Percentiles rank a stretch among this genome's conserved stretches.
Conservation (phyloP, 306 rosid species). For the Glycine latifolia region DNA sequence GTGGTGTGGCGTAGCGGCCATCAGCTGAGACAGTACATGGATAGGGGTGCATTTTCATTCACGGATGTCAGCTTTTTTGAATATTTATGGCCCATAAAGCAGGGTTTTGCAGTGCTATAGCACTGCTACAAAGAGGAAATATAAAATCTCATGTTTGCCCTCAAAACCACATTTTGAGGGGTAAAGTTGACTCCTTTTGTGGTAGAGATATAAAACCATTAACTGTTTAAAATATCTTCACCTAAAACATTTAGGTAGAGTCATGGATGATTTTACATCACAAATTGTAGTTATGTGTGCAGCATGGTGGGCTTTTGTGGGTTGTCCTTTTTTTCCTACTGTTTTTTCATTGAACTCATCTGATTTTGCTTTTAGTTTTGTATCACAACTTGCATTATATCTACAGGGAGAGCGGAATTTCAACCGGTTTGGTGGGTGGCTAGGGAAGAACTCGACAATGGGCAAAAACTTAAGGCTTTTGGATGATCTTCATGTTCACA, state of each 20-base stretch:
- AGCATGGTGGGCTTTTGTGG: slow-evolving; percentile 10
- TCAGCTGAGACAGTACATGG: background rate
- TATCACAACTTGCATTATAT: slow-evolving; percentile 37
- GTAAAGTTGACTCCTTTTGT: background rate
- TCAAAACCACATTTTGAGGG: background rate
- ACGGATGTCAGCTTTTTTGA: background rate
- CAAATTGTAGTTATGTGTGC: background rate
- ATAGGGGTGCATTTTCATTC: background rate
- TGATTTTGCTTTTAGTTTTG: slow-evolving; percentile 24
- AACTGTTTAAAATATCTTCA: background rate
- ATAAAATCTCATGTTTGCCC: background rate
- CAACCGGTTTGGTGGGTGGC: slow-evolving; percentile 96
- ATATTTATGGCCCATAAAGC: background rate
- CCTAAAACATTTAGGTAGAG: background rate
- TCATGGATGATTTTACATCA: slow-evolving; percentile 1
- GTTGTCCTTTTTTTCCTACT: slow-evolving; percentile 19
- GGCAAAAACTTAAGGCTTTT: slow-evolving; percentile 85
- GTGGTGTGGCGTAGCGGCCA: background rate
- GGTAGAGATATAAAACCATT: slow-evolving; percentile 17
- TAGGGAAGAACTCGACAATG: slow-evolving; percentile 90
- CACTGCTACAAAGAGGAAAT: background rate
- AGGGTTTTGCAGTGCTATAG: background rate
- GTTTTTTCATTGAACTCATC: slow-evolving; percentile 17
- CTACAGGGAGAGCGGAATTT: slow-evolving; percentile 87
- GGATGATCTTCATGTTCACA: slow-evolving; percentile 89